These are phyloP conservation scores for Collybia nuda DNA, from an alignment of 768 basidiomycete genomes.

Conservation along the genomic window DNA sequence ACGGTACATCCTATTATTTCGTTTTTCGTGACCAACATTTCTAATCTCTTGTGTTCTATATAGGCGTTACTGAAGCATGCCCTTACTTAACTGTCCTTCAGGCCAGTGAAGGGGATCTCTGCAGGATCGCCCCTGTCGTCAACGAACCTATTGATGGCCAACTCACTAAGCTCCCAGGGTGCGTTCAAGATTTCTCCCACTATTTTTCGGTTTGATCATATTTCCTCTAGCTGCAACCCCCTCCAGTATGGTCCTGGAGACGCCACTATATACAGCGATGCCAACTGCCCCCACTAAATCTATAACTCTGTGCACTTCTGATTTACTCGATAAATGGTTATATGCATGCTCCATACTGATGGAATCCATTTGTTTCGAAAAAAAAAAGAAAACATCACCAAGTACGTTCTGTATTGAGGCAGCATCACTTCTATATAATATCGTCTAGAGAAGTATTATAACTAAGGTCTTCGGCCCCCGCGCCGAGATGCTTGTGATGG, in stretches of 20 bases:
- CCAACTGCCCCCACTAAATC: constrained; percentile 22
- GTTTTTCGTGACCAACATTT: neutral
- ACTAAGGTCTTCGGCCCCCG: too few species aligned
- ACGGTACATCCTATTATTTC: constrained; percentile 9
- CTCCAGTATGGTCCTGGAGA: constrained; percentile 36
- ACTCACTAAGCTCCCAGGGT: constrained; percentile 29
- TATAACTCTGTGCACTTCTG: neutral
- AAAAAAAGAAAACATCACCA: too few species aligned
- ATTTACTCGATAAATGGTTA: too few species aligned
- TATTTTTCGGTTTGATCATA: neutral
- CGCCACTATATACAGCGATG: constrained; percentile 29
- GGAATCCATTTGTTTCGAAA: too few species aligned
- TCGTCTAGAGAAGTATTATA: too few species aligned
- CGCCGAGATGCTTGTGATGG: too few species aligned
- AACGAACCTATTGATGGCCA: constrained; percentile 22
- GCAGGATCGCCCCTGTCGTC: constrained; percentile 31
- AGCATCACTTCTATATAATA: too few species aligned
- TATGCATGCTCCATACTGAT: too few species aligned
- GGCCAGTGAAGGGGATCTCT: constrained; percentile 22
- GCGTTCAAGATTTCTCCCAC: neutral
- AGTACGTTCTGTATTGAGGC: too few species aligned
- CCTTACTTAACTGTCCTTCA: constrained; percentile 32
- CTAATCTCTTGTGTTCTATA: neutral
- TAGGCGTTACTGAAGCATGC: constrained; percentile 38
- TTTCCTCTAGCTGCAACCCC: constrained; percentile 33